Evolutionary conservation across 306 rosid genomes (phyloP), one percentile per base, ranked within the genome.

Genomic region (Argentina anserina): DNA sequence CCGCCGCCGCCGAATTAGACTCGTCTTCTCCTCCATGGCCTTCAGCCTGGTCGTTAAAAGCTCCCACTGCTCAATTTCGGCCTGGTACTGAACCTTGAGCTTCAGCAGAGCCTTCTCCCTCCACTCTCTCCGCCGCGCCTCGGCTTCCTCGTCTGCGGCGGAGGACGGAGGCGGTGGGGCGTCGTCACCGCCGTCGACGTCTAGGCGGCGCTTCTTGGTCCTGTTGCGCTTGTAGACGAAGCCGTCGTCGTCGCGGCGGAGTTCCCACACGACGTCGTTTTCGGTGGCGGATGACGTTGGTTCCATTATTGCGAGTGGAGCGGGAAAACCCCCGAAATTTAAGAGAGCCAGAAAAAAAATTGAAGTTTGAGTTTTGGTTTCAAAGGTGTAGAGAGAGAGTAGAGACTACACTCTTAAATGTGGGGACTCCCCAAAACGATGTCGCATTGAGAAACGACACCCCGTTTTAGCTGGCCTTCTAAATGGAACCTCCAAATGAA

Each of bases 161-260:
- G 76, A 53, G 12, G 75, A 33, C 0, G 42, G 10, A 1, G 71
- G 50, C 5, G 41, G 26, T 13, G 55, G 68, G 11, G 70, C n/a
- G 43, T 8, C 34, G 14, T 9, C 28, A 8, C 67, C n/a, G 43
- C 3, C 34, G 14, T 9, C 28, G 29, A 28, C 10, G 46, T 82
- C 78, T 13, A 79, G 69, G 0, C 82, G 79, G 74, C 82, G 89
- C 79, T 81, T 82, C 81, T 84, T 89, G 34, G 43, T 45, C 50
- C 15, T 45, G 50, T 45, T 28, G 74, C 88, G 89, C 76, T 84
- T 87, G 89, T 77, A 91, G 83, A 91, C 85, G 83, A 91, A 87
- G 65, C 92, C 92, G 41, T 88, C 95, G 72, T 91, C 89, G 75
- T 91, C 89, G 88, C 81, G 80, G 79, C 80, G 71, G 79, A 91